Percentiles rank a stretch among this genome's conserved stretches.
phyloP scores from a whole-genome alignment of 139 green algal species.

The Trebouxia sp. region DNA sequence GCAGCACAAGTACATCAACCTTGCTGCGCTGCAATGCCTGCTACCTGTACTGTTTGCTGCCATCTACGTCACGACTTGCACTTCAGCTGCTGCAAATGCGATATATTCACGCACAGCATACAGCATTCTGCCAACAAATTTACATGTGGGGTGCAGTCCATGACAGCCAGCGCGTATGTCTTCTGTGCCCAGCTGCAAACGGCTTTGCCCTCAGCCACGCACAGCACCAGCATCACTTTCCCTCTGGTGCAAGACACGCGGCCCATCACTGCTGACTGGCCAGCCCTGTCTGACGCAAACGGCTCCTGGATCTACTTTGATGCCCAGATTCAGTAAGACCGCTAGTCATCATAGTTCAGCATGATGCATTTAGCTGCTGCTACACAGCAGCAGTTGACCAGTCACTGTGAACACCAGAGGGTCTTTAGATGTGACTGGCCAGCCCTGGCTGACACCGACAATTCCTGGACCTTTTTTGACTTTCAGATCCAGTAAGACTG shows the following conservation, averaged over 20 bases:
- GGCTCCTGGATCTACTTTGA: conserved; percentile 31
- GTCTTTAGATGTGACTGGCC: too few species aligned
- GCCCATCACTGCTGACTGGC: conserved; percentile 33
- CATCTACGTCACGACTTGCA: too few species aligned
- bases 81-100: background rate
- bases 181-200: conserved; percentile 28
- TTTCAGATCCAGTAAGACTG: too few species aligned
- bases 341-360: background rate
- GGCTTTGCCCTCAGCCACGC: background rate
- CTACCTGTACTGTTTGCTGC: too few species aligned
- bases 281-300: background rate
- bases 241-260: conserved; percentile 37
- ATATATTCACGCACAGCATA: too few species aligned
- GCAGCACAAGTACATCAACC: too few species aligned
- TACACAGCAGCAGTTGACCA: too few species aligned
- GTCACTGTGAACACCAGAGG: too few species aligned
- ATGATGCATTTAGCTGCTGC: background rate
- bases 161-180: conserved; percentile 24
- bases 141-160: background rate
- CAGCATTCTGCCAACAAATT: too few species aligned
- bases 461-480: too few species aligned
- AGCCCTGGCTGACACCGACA: too few species aligned
- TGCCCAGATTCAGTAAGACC: conserved; percentile 13
- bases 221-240: conserved; percentile 30
- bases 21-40: too few species aligned